Evolutionary conservation across 768 basidiomycete genomes (phyloP).

Genomic region (Rhizopogon vulgaris): DNA sequence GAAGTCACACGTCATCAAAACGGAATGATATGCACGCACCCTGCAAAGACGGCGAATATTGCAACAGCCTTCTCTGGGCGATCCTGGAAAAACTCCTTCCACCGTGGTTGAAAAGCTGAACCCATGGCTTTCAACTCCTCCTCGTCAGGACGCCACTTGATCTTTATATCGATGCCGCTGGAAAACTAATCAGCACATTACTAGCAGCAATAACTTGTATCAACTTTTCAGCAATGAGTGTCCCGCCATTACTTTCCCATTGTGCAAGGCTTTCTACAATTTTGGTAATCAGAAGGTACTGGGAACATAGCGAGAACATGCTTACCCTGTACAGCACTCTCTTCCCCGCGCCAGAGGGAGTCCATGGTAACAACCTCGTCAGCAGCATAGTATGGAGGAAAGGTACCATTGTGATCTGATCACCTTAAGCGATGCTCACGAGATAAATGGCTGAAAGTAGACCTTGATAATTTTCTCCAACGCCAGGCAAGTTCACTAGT

Average conservation of each 20-base stretch:
- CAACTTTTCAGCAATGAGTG: conserved; percentile 49
- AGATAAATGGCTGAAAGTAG: not conserved
- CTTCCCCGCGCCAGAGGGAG: conserved; percentile 31
- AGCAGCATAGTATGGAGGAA: conserved; percentile 29
- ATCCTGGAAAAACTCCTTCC: conserved; percentile 13
- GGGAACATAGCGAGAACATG: conserved; percentile 4
- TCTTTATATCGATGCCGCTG: conserved; percentile 11
- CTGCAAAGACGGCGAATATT: not conserved
- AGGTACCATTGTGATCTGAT: conserved; percentile 24
- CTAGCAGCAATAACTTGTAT: conserved; percentile 3
- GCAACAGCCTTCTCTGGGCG: conserved; percentile 17
- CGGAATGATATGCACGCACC: not conserved
- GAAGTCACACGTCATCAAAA: not conserved
- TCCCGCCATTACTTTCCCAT: conserved; percentile 32
- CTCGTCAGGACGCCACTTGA: conserved; percentile 19
- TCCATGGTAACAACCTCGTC: conserved; percentile 44
- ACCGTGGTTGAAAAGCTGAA: conserved; percentile 13
- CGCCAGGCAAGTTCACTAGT: conserved; percentile 33
- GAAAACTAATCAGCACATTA: not conserved
- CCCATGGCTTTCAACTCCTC: conserved; percentile 15
- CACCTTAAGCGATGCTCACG: not conserved
- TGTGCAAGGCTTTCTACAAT: conserved; percentile 14
- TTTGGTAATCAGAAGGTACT: not conserved
- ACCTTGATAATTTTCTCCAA: conserved; percentile 39
- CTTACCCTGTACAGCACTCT: conserved; percentile 35